Percentiles rank a stretch among this genome's conserved stretches.
Evolutionary conservation across 2,329 filamentous ascomycete genomes (phyloP).

Genomic region (Aspergillus thermomutatus): DNA sequence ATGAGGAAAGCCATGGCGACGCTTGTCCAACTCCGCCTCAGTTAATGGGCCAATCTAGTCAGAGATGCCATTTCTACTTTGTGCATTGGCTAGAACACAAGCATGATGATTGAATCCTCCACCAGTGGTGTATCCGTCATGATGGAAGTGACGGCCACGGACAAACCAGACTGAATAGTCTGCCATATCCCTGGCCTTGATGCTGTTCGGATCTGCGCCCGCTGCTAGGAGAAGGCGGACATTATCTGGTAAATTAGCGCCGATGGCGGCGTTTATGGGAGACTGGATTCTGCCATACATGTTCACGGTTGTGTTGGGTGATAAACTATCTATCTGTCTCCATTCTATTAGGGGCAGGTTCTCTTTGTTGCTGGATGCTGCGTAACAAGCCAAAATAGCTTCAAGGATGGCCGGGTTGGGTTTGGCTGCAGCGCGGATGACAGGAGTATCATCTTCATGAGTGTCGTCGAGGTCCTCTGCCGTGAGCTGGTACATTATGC

Average conservation of each 20-base stretch:
- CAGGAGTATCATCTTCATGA: too few relatives aligned
- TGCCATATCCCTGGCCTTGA: not conserved
- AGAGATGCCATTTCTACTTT: constrained; percentile 1
- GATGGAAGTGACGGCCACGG: constrained; percentile 1
- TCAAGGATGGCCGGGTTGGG: constrained; percentile 2
- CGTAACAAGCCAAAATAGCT: constrained; percentile 1
- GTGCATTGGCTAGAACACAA: constrained; percentile 5
- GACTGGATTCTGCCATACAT: not conserved
- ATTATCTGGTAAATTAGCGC: constrained; percentile 2
- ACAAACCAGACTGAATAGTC: constrained; percentile 7
- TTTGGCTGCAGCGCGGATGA: constrained; percentile 2
- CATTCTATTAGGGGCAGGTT: too few relatives aligned
- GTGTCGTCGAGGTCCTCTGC: too few relatives aligned
- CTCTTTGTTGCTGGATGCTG: too few relatives aligned
- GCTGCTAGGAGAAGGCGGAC: constrained; percentile 4
- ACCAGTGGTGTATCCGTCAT: not conserved
- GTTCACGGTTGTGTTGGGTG: too few relatives aligned
- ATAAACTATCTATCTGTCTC: too few relatives aligned
- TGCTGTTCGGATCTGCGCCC: constrained; percentile 7
- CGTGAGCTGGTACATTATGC: constrained; percentile 1
- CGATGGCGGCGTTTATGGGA: constrained; percentile 7
- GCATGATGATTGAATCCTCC: not conserved
- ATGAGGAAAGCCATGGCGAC: constrained; percentile 6
- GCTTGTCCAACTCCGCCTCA: constrained; percentile 7
- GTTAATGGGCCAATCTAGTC: constrained; percentile 8